A percentile compares a stretch with the other conserved stretches of the same genome.
phyloP scores from a whole-genome alignment of 2,329 filamentous ascomycete species.

The Pezicula neosporulosa region DNA sequence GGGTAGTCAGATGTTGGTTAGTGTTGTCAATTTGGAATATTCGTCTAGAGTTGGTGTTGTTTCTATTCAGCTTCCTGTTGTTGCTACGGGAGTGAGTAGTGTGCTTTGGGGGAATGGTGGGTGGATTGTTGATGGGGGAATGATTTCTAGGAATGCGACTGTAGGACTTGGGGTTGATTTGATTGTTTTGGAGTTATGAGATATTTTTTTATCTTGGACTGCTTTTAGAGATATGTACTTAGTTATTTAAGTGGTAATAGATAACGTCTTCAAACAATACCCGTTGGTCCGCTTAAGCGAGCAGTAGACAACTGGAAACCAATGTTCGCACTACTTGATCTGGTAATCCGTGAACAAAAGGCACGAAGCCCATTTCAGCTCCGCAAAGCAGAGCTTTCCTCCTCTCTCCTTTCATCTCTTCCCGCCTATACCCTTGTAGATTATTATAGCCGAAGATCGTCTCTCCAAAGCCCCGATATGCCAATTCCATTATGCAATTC shows the following conservation, averaged over 20 bases:
- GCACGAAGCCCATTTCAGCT: too few relatives aligned
- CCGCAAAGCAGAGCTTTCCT: too few relatives aligned
- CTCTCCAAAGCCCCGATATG: too few relatives aligned
- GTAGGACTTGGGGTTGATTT: background rate
- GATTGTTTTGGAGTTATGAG: background rate
- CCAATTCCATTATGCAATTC: too few relatives aligned
- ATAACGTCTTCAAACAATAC: background rate
- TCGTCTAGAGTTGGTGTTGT: background rate
- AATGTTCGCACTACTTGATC: too few relatives aligned
- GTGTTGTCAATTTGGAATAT: slow-evolving; percentile 33
- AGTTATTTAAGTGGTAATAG: background rate
- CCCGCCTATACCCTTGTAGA: too few relatives aligned
- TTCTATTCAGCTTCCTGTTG: background rate
- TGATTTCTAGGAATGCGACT: background rate
- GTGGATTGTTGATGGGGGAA: background rate
- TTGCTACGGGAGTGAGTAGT: background rate
- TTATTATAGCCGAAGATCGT: too few relatives aligned
- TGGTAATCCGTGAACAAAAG: too few relatives aligned
- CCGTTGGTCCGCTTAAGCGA: too few relatives aligned
- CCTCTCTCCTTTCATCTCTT: too few relatives aligned
- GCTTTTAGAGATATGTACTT: background rate
- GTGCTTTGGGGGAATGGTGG: background rate
- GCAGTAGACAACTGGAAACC: too few relatives aligned
- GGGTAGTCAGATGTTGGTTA: slow-evolving; percentile 29
- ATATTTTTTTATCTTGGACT: background rate